A percentile compares a stretch with the other conserved stretches of the same genome.
Evolutionary conservation across 306 rosid genomes (phyloP).

Genomic region (Purshia tridentata): DNA sequence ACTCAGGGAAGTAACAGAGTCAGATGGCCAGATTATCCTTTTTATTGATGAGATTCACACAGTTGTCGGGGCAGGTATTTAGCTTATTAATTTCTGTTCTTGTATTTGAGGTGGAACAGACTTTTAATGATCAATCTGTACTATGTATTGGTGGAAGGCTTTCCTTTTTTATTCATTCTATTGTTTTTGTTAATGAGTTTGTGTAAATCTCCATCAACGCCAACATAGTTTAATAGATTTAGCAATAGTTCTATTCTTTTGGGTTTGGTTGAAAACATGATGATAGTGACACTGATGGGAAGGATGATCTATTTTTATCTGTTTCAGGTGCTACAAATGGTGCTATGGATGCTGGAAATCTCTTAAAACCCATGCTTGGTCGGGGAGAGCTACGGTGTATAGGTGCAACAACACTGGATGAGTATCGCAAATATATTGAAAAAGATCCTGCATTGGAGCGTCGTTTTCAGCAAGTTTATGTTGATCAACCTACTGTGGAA

Average conservation of each 20-base stretch:
- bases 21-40: constrained; percentile 90
- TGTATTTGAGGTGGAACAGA: no score
- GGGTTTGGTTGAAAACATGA: constrained; percentile 2
- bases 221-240: neutral
- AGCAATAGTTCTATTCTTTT: neutral
- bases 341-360: constrained; percentile 99
- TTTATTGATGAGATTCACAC: constrained; percentile 99
- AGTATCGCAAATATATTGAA: constrained; percentile 93
- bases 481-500: constrained; percentile 91
- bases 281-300: constrained; percentile 20
- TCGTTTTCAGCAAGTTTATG: constrained; percentile 97
- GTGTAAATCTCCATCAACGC: neutral
- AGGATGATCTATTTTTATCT: constrained; percentile 20
- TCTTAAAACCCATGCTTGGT: constrained; percentile 99
- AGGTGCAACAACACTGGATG: constrained; percentile 96
- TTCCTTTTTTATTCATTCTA: neutral
- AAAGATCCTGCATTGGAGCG: constrained; percentile 98
- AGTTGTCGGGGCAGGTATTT: constrained; percentile 95
- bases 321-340: constrained; percentile 91
- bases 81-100: constrained; percentile 11
- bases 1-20: constrained; percentile 96
- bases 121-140: neutral
- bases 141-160: constrained; percentile 3
- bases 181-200: neutral
- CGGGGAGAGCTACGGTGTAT: constrained; percentile 96